Evolutionary conservation across 164 flowering plant genomes (phyloP).

Genomic region (Stephania yunnanensis): DNA sequence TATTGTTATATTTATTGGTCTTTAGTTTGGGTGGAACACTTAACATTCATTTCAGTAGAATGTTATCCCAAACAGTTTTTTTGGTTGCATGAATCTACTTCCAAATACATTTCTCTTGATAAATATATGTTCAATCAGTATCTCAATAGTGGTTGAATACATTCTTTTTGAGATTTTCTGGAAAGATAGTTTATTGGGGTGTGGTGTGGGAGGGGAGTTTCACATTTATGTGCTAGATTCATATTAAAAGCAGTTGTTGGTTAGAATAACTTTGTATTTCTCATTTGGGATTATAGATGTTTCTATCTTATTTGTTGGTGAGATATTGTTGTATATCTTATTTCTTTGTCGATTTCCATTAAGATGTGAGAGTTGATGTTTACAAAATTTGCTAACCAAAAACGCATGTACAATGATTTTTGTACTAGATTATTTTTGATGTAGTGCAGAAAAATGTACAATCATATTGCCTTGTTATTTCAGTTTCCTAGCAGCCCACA

Average conservation of each 20-base stretch:
- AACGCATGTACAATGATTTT: neutral
- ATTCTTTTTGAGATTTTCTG: neutral
- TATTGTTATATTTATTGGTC: neutral
- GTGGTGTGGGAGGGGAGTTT: no score
- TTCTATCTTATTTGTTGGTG: neutral
- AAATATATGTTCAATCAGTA: neutral
- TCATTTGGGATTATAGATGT: neutral
- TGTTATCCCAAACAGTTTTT: neutral
- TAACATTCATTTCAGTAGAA: neutral
- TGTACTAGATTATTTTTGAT: no score
- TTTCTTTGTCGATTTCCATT: neutral
- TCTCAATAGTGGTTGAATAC: no score
- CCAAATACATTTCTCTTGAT: neutral
- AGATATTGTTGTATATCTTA: neutral
- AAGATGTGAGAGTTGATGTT: neutral
- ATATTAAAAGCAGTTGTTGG: no score
- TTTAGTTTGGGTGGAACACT: neutral
- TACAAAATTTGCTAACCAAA: neutral
- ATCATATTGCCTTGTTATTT: no score
- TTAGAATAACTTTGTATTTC: no score
- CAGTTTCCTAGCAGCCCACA: no score
- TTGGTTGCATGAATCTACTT: neutral
- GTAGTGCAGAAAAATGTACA: no score
- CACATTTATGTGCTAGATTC: no score
- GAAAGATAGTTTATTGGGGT: neutral